phyloP scores from a whole-genome alignment of 2,329 filamentous ascomycete genomes.

The Epichloe baconii region DNA sequence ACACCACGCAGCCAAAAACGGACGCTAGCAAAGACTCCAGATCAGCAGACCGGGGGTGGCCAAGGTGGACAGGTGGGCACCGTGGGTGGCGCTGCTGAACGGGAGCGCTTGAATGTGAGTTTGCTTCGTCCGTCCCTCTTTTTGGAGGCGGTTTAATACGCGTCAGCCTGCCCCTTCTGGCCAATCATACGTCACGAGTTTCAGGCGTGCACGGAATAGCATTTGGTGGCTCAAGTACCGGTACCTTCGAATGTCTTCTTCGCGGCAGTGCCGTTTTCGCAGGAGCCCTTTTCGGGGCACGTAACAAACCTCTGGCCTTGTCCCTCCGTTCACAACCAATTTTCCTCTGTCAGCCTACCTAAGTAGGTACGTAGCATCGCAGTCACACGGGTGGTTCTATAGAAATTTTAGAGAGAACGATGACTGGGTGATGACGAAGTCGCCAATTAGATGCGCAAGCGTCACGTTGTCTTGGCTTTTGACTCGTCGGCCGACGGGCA shows the following conservation, averaged over 20 bases:
- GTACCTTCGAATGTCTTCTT: not conserved
- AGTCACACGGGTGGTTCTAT: too few species aligned
- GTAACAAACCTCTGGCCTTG: not conserved
- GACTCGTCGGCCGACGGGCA: not conserved
- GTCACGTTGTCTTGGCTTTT: too few species aligned
- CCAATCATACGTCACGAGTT: slow-evolving; percentile 16
- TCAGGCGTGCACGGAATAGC: not conserved
- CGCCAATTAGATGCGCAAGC: not conserved
- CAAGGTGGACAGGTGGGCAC: not conserved
- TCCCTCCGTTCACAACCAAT: not conserved
- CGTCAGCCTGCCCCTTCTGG: slow-evolving; percentile 19
- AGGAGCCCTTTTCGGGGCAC: too few species aligned
- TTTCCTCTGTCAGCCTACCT: not conserved
- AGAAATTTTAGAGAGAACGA: not conserved
- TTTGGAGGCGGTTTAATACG: slow-evolving; percentile 24
- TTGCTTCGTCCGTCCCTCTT: slow-evolving; percentile 3
- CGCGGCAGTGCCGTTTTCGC: too few species aligned
- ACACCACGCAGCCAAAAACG: too few species aligned
- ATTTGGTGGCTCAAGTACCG: slow-evolving; percentile 5
- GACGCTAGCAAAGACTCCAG: too few species aligned
- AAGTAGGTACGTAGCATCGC: too few species aligned
- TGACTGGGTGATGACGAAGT: slow-evolving; percentile 5
- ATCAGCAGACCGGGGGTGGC: not conserved
- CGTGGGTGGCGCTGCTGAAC: not conserved
- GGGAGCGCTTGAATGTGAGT: not conserved